Conservation (phyloP, 2,329 filamentous ascomycete genomes). For the Fusarium devonianum region DNA sequence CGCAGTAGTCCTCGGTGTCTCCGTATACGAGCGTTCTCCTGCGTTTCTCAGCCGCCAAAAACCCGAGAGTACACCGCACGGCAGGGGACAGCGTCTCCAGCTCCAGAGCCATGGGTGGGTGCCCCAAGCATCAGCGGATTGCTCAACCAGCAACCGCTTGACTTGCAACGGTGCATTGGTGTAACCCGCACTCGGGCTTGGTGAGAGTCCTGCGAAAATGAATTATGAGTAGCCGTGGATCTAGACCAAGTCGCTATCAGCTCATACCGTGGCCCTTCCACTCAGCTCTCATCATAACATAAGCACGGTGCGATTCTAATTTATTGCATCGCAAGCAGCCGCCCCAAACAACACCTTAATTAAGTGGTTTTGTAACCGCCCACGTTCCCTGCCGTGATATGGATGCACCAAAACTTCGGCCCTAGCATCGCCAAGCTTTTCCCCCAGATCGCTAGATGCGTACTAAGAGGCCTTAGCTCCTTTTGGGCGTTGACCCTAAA, state of each 20-base stretch:
- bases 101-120: not conserved
- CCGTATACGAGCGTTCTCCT: constrained; percentile 1
- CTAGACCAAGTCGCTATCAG: constrained; percentile 11
- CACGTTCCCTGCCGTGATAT: constrained; percentile 5
- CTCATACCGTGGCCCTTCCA: not conserved
- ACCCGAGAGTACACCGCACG: constrained; percentile 8
- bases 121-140: too few species aligned
- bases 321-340: not conserved
- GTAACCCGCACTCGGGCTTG: too few species aligned
- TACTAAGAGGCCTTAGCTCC: constrained; percentile 21
- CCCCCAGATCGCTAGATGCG: constrained; percentile 24
- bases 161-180: too few species aligned
- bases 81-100: constrained; percentile 1
- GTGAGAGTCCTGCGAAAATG: constrained; percentile 4
- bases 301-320: not conserved
- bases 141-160: too few species aligned
- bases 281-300: not conserved
- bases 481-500: constrained; percentile 14
- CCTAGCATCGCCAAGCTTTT: constrained; percentile 37
- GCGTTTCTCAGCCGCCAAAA: constrained; percentile 3
- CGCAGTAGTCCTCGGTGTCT: constrained; percentile 1
- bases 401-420: constrained; percentile 21
- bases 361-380: not conserved
- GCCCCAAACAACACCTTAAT: too few species aligned
- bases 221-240: constrained; percentile 11